These are phyloP conservation scores for Phaffomyces antillensis DNA, from an alignment of 805 yeast species.

Conservation along the genomic window DNA sequence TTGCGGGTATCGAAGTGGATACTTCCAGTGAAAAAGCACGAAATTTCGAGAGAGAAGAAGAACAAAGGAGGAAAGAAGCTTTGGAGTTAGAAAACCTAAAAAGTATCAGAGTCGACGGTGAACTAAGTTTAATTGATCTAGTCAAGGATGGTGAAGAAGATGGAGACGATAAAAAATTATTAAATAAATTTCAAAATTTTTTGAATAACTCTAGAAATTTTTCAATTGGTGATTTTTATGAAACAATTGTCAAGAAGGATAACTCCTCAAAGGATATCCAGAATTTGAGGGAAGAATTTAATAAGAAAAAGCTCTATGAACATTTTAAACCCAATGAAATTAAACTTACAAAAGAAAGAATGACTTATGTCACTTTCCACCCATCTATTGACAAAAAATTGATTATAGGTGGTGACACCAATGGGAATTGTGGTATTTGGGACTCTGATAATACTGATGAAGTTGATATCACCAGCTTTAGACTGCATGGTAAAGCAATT, in stretches of 20 bases:
- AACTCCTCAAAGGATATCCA: conserved; percentile 34
- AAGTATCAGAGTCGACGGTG: conserved; percentile 56
- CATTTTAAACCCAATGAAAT: conserved; percentile 63
- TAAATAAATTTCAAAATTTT: conserved; percentile 25
- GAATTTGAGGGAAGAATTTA: conserved; percentile 46
- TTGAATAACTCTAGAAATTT: conserved; percentile 27
- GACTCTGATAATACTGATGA: conserved; percentile 43
- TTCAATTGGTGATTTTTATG: conserved; percentile 68
- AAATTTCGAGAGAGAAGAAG: conserved; percentile 18
- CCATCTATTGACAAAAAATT: conserved; percentile 59
- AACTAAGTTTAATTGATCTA: conserved; percentile 55
- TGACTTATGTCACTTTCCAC: conserved; percentile 70
- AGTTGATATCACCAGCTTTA: conserved; percentile 53
- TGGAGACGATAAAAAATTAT: conserved; percentile 26
- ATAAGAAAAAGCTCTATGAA: conserved; percentile 42
- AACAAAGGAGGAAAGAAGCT: conserved; percentile 26
- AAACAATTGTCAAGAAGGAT: conserved; percentile 36
- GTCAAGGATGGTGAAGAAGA: conserved; percentile 34
- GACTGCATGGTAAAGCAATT: conserved; percentile 70
- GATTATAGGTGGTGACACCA: conserved; percentile 80
- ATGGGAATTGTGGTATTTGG: conserved; percentile 89
- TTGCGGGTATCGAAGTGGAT: conserved; percentile 65
- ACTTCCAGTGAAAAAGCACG: conserved; percentile 30
- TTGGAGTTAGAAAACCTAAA: conserved; percentile 44
- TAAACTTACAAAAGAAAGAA: conserved; percentile 60